Base-by-base conservation (phyloP, 163 green algal genomes). In the Volvox carteri region DNA sequence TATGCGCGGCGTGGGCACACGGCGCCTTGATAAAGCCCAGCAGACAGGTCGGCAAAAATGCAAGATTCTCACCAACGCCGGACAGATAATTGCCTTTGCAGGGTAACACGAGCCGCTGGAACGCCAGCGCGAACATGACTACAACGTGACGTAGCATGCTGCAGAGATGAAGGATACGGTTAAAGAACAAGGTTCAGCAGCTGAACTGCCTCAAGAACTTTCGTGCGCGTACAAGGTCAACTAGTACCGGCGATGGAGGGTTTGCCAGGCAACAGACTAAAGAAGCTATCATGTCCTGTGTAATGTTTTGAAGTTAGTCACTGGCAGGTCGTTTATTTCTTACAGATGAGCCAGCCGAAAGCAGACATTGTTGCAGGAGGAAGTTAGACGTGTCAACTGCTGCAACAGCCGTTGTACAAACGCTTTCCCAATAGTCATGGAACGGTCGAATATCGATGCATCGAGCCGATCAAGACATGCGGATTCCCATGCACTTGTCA, bases 51-150 rank as follows among this genome's bases (percentile, higher is more conserved):
- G 25, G 54, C 5, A 65, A 8, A 65, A 19, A 23, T 4, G 1
- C 30, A 23, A 37, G 3, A 23, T 19, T 58, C 73, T 19, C n/a
- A 81, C 73, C 73, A 81, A 60, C 12, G 4, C 73, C 73, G n/a
- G 73, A 54, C 25, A 81, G 73, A 44, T 46, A 81, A 35, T 62
- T n/a, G 44, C 70, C 33, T 41, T 23, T 25, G 44, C 70, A 75
- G 8, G 65, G 65, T 6, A 72, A 25, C 19, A 23, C 54, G 28
- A 65, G 28, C 54, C 54, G 28, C 7, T 2, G 2, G 19, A 65
- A 23, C 25, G 54, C 54, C 25, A 65, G 28, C 7, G 54, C 54
- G 54, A 23, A 19, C 54, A 65, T 23, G 54, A 65, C 54, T 19
- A 12, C 7, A 12, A 65, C 25, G 4, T 65, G 8, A 65, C 7